Evolutionary conservation across 139 green algal species (phyloP).

Genomic region (Chlorella sp.): DNA sequence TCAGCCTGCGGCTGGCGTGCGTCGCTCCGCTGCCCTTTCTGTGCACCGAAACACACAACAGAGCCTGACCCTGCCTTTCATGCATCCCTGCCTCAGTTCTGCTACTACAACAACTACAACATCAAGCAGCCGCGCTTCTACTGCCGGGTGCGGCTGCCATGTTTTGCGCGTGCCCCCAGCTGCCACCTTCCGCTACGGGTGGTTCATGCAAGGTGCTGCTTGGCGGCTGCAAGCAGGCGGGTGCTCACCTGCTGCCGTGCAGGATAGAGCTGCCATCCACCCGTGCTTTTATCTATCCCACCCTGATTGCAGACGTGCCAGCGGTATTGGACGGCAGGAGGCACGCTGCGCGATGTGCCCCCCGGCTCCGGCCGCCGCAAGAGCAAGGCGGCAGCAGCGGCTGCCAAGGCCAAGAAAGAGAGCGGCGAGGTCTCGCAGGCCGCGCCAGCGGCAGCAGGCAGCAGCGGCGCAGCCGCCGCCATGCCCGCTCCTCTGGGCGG

Average conservation of each 20-base stretch:
- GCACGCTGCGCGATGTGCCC: constrained; percentile 90
- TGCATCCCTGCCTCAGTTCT: constrained; percentile 81
- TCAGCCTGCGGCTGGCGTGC: too few species aligned
- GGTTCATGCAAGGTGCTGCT: too few species aligned
- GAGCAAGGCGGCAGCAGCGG: constrained; percentile 58
- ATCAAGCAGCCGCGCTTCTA: constrained; percentile 93
- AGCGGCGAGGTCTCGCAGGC: not conserved
- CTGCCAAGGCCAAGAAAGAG: not conserved
- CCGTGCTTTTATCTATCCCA: not conserved
- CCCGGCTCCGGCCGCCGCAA: constrained; percentile 88
- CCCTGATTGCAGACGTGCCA: constrained; percentile 80
- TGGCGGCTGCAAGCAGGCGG: not conserved
- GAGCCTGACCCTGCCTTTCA: too few species aligned
- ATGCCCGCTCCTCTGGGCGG: not conserved
- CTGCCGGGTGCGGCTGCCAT: constrained; percentile 74
- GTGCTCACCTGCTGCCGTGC: too few species aligned
- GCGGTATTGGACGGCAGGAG: constrained; percentile 95
- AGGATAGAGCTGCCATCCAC: too few species aligned
- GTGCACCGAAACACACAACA: too few species aligned
- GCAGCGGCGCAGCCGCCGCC: not conserved
- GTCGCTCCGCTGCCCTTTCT: too few species aligned
- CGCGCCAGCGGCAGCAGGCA: not conserved
- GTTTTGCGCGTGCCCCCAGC: too few species aligned
- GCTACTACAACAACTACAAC: constrained; percentile 99
- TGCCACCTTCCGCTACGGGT: not conserved